Percentiles rank a stretch among this genome's conserved stretches.
phyloP scores from a whole-genome alignment of 2,329 filamentous ascomycete genomes.

The Aureobasidium sp. region DNA sequence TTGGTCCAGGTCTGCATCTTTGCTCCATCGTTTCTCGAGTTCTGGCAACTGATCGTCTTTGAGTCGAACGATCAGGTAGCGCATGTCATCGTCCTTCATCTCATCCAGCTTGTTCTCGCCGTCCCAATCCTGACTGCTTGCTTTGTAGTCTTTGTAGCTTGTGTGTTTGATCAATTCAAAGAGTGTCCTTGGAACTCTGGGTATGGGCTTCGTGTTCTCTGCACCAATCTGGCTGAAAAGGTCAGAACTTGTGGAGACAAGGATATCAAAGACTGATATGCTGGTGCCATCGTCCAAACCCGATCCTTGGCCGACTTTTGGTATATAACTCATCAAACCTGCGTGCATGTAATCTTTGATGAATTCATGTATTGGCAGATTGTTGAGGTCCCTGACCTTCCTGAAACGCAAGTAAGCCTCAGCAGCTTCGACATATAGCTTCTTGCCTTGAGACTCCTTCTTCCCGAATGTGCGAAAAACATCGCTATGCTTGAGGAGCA shows the following conservation, averaged over 20 bases:
- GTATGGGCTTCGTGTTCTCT: not conserved
- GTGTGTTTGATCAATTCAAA: constrained; percentile 53
- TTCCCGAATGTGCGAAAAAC: not conserved
- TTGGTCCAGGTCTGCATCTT: not conserved
- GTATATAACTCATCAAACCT: not conserved
- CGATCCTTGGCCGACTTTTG: not conserved
- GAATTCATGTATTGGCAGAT: not conserved
- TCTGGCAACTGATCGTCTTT: constrained; percentile 19
- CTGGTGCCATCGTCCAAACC: not conserved
- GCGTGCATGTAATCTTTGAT: not conserved
- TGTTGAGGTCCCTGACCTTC: not conserved
- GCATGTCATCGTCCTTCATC: constrained; percentile 59
- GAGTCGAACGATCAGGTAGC: constrained; percentile 53
- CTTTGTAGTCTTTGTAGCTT: constrained; percentile 55
- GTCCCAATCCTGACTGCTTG: constrained; percentile 56
- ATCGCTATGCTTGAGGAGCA: not conserved
- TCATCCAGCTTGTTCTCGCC: constrained; percentile 52
- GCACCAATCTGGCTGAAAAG: not conserved
- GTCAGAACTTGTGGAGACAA: not conserved
- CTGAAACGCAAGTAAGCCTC: not conserved
- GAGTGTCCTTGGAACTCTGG: not conserved
- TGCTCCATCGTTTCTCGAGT: not conserved
- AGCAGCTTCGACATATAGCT: not conserved
- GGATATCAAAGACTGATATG: not conserved
- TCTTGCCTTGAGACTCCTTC: not conserved